A percentile compares a stretch with the other conserved stretches of the same genome.
These are phyloP conservation scores for Oryza coarctata DNA, from an alignment of 176 grass and related monocot species.

Conservation along the genomic window DNA sequence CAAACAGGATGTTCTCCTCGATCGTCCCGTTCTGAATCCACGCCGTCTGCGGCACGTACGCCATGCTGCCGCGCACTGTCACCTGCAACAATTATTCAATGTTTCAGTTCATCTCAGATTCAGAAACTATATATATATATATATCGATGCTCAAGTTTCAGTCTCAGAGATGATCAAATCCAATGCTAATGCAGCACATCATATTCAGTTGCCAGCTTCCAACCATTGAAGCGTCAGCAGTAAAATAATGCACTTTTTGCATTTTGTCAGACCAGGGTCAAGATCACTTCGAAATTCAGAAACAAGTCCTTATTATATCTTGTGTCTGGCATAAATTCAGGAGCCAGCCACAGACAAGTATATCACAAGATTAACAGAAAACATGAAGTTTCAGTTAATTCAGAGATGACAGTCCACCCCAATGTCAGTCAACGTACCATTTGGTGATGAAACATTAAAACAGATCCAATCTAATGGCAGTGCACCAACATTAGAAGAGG, in stretches of 20 bases:
- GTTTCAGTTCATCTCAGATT: neutral
- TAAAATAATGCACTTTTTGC: neutral
- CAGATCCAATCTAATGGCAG: neutral
- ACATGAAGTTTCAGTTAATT: neutral
- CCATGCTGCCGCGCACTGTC: conserved; percentile 78
- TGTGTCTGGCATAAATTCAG: neutral
- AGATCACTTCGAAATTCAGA: neutral
- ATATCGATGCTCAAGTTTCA: neutral
- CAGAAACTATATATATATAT: no score
- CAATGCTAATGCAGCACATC: neutral
- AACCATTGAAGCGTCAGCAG: neutral
- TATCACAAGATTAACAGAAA: neutral
- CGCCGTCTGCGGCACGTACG: conserved; percentile 84
- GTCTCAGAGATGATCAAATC: no score
- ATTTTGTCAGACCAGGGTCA: neutral
- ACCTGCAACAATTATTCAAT: conserved; percentile 52
- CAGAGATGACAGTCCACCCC: neutral
- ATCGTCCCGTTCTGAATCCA: conserved; percentile 99
- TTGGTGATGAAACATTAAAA: no score
- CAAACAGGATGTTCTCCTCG: conserved; percentile 96
- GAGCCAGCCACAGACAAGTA: neutral
- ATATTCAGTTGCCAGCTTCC: neutral
- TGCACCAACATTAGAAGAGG: neutral
- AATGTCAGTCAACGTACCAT: neutral
- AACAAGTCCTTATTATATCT: neutral